Base-by-base conservation (phyloP, 441 rosid species). In the Brassica hybrid region DNA sequence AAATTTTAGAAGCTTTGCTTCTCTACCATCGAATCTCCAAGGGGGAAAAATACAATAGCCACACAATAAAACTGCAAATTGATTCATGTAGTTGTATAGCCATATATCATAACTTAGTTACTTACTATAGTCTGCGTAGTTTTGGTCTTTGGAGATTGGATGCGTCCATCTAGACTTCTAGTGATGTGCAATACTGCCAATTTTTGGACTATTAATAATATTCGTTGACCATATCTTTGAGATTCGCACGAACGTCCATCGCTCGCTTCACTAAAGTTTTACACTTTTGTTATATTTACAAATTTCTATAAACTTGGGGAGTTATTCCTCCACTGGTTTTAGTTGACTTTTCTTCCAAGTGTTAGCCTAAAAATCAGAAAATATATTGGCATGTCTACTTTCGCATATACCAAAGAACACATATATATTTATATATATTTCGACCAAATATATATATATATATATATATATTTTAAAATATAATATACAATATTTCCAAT, bases 51-150 rank as follows among this genome's bases (percentile, higher is more conserved):
- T 9, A 34, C 9, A 13, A 14, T 13, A 14, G 56, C 74, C 74
- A 61, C 56, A 32, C 1, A 16, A 68, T 25, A 58, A 34, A 12
- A 27, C 7, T 61, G 65, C 79, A 61, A 69, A 48, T 34, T 14
- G 1, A 36, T 65, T 19, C 38, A 13, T 0, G 57, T 19, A 17
- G 7, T 11, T 57, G 21, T 19, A 0, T 5, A 34, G 32, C 73
- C 64, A 58, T 62, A 13, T 63, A 64, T 48, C 21, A 48, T 8
- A 11, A 70, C 50, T 2, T 38, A 13, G 30, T 62, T 21, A 58
- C 62, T 61, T 76, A 38, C 80, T 63, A 76, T 14, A 50, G 10
- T 50, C 34, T 48, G 71, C n/a, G 34, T 21, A 11, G 8, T 66
- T 66, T 52, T 21, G 50, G 52, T 45, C 52, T 45, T 13, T 45